These are phyloP conservation scores for Orbilia blumenaviensis DNA, from an alignment of 2,329 filamentous ascomycete genomes.

Conservation along the genomic window DNA sequence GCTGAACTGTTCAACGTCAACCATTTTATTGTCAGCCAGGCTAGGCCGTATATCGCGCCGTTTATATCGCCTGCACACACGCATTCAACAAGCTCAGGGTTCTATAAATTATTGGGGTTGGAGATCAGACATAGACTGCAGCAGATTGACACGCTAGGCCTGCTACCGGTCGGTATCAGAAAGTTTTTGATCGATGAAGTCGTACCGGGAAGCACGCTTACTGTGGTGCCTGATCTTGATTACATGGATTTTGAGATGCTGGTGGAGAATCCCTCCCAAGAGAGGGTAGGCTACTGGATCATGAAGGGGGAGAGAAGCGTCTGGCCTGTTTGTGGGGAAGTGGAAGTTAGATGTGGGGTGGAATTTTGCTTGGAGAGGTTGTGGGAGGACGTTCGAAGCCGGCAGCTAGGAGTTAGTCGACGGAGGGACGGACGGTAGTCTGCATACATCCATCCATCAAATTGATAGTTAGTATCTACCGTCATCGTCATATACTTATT, in stretches of 20 bases:
- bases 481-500: too few relatives aligned
- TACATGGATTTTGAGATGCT: conserved; percentile 77
- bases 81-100: conserved; percentile 68
- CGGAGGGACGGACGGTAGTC: neutral
- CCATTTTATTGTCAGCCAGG: conserved; percentile 93
- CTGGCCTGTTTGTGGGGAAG: conserved; percentile 85
- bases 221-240: conserved; percentile 81
- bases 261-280: conserved; percentile 81
- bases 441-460: neutral
- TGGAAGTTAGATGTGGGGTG: conserved; percentile 82
- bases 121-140: conserved; percentile 82
- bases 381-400: conserved; percentile 78
- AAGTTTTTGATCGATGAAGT: conserved; percentile 84
- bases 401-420: conserved; percentile 53
- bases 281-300: conserved; percentile 85
- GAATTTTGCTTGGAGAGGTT: conserved; percentile 87
- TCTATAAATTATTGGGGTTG: conserved; percentile 64
- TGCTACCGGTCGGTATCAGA: conserved; percentile 75
- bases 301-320: conserved; percentile 83
- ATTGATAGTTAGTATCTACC: too few relatives aligned
- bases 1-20: conserved; percentile 90
- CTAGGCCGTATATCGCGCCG: conserved; percentile 85
- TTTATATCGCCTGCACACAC: conserved; percentile 83
- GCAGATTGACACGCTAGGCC: conserved; percentile 79
- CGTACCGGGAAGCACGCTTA: conserved; percentile 79